Conservation (phyloP, 805 yeast genomes). For the Candida pseudoglaebosa region DNA sequence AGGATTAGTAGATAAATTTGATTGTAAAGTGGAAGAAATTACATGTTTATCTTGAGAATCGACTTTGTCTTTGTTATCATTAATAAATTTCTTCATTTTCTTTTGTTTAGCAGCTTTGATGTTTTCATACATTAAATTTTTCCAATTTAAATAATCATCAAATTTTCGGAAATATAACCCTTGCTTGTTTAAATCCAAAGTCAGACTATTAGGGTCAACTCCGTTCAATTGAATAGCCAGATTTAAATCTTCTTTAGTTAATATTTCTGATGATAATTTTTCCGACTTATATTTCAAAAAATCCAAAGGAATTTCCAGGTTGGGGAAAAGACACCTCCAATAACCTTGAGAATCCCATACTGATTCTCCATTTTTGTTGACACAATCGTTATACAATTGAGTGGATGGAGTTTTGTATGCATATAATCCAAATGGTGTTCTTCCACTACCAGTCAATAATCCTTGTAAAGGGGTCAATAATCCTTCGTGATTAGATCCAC, state of each 20-base stretch:
- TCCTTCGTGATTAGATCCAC: conserved; percentile 4
- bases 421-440: conserved; percentile 43
- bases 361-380: conserved; percentile 60
- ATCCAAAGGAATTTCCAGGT: conserved; percentile 31
- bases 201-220: conserved; percentile 11
- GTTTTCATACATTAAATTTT: conserved; percentile 47
- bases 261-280: conserved; percentile 23
- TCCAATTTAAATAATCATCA: conserved; percentile 67
- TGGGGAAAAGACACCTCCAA: conserved; percentile 90
- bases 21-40: conserved; percentile 25
- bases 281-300: conserved; percentile 24
- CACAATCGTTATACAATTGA: conserved; percentile 58
- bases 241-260: conserved; percentile 60
- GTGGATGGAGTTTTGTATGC: conserved; percentile 58
- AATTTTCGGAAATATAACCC: conserved; percentile 65
- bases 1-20: conserved; percentile 20
- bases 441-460: conserved; percentile 18
- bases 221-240: conserved; percentile 16
- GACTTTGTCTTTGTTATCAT: conserved; percentile 2
- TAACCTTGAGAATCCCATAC: conserved; percentile 83
- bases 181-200: conserved; percentile 39
- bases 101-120: conserved; percentile 33
- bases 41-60: conserved; percentile 9
- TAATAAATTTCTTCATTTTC: conserved; percentile 7
- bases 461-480: conserved; percentile 8